Percentiles rank a stretch among this genome's conserved stretches.
phyloP scores from a whole-genome alignment of 257 asterid species.

The Ilex asprella region DNA sequence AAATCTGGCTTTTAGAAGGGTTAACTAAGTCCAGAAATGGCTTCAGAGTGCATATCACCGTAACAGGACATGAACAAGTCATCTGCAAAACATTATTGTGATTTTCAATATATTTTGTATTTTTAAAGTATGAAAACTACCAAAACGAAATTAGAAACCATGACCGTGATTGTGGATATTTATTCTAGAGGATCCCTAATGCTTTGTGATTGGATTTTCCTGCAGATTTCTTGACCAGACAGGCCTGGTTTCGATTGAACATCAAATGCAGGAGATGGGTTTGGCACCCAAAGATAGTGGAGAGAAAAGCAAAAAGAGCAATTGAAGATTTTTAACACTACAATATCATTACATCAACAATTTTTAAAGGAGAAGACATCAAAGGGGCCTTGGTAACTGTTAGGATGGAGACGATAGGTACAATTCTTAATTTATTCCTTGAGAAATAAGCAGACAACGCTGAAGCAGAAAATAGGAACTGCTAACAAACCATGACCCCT shows the following conservation, averaged over 20 bases:
- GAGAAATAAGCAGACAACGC: no score
- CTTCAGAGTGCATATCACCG: no score
- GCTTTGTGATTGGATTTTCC: conserved; percentile 4
- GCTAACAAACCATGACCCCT: no score
- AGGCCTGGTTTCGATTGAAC: conserved; percentile 77
- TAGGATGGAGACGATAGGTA: neutral
- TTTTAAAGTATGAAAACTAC: no score
- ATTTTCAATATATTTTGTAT: no score
- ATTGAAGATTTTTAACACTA: conserved; percentile 20
- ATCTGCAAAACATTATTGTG: no score
- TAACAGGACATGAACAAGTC: no score
- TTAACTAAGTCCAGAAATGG: no score
- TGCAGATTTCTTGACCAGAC: conserved; percentile 80
- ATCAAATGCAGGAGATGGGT: conserved; percentile 81
- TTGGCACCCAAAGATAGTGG: conserved; percentile 36
- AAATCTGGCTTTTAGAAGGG: no score
- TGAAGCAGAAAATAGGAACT: no score
- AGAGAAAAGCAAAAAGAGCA: conserved; percentile 39
- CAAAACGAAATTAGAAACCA: neutral
- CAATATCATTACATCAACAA: neutral
- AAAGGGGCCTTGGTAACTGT: neutral
- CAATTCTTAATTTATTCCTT: neutral
- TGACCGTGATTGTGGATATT: neutral
- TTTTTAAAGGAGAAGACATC: conserved; percentile 5
- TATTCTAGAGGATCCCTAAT: conserved; percentile 6